These are phyloP conservation scores for Grigorovia humatica DNA, from an alignment of 805 yeast species.

Conservation along the genomic window DNA sequence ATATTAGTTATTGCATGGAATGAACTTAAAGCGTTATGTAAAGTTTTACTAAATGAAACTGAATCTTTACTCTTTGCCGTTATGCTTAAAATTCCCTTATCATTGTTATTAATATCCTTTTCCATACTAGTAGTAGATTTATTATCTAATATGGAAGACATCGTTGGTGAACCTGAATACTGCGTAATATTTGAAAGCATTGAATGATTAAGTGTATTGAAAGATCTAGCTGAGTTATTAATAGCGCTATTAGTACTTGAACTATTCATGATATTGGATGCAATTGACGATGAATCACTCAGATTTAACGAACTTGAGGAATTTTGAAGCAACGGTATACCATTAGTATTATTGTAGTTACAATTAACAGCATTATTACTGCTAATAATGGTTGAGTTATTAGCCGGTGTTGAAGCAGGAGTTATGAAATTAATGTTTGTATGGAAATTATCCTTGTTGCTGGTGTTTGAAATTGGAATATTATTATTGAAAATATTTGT, in stretches of 20 bases:
- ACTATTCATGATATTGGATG: conserved; percentile 5
- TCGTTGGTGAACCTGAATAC: conserved; percentile 6
- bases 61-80: neutral
- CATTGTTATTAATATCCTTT: neutral
- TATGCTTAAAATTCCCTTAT: neutral
- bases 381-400: neutral
- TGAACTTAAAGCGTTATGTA: conserved; percentile 3
- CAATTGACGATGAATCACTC: conserved; percentile 13
- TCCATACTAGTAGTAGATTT: neutral
- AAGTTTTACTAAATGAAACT: conserved; percentile 1
- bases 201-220: neutral
- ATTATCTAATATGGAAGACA: neutral
- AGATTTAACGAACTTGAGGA: conserved; percentile 12
- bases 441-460: neutral
- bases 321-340: neutral
- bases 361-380: neutral
- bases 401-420: neutral
- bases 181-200: neutral
- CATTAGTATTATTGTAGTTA: neutral
- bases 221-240: neutral
- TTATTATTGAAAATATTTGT: neutral
- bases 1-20: conserved; percentile 2
- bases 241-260: neutral
- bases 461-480: neutral
- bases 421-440: neutral